These are phyloP conservation scores for Candida loeiensis DNA, from an alignment of 805 yeast genomes.

Conservation along the genomic window DNA sequence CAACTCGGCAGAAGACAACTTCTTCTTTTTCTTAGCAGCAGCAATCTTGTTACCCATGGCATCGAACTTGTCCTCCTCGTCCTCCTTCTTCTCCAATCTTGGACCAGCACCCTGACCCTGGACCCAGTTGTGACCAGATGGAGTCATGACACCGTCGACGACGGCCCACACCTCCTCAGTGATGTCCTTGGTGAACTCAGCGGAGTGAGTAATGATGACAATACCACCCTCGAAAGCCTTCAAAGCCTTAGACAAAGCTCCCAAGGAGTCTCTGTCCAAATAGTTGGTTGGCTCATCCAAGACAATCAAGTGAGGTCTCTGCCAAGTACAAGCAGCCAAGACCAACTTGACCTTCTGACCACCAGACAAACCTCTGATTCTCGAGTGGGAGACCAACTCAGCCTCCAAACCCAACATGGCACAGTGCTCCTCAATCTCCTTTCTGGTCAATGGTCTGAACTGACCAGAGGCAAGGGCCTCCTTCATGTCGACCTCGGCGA, in stretches of 20 bases:
- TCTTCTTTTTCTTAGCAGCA: slow-evolving; percentile 91
- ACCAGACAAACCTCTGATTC: slow-evolving; percentile 99
- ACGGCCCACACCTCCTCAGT: slow-evolving; percentile 99
- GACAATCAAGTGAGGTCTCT: slow-evolving; percentile 99
- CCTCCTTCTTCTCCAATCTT: slow-evolving; percentile 96
- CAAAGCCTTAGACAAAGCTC: slow-evolving; percentile 98
- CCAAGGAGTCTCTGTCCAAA: slow-evolving; percentile 98
- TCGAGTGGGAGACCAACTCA: slow-evolving; percentile 98
- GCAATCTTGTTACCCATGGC: slow-evolving; percentile 99
- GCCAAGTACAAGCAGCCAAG: slow-evolving; percentile 99
- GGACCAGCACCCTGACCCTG: slow-evolving; percentile 99
- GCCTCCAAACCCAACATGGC: slow-evolving; percentile 97
- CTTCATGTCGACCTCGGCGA: slow-evolving; percentile 99
- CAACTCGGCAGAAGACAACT: slow-evolving; percentile 97
- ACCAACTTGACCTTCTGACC: slow-evolving; percentile 99
- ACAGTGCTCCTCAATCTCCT: slow-evolving; percentile 99
- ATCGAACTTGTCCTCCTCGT: slow-evolving; percentile 96
- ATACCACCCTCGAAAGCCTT: slow-evolving; percentile 99
- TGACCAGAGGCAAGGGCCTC: slow-evolving; percentile 99
- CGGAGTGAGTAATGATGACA: slow-evolving; percentile 99
- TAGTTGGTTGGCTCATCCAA: slow-evolving; percentile 99
- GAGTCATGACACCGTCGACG: slow-evolving; percentile 95
- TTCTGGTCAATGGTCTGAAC: slow-evolving; percentile 99
- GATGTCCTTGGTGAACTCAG: slow-evolving; percentile 98
- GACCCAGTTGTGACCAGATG: slow-evolving; percentile 99